Percentiles rank a stretch among this genome's conserved stretches.
These are phyloP conservation scores for Parafenestella ontariensis DNA, from an alignment of 2,329 filamentous ascomycete species.

Conservation along the genomic window DNA sequence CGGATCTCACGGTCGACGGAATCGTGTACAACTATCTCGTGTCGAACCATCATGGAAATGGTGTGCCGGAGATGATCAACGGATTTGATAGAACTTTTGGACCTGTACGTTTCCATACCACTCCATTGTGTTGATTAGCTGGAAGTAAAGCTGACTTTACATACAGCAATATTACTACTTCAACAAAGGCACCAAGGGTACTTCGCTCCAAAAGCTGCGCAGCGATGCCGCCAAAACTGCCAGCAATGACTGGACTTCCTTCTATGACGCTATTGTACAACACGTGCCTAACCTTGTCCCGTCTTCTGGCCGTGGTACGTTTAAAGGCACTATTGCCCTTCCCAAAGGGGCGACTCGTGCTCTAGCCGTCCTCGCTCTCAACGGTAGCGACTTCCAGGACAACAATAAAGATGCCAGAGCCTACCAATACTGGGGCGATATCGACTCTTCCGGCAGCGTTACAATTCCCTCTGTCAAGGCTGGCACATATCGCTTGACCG, in stretches of 20 bases:
- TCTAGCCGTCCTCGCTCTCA: conserved; percentile 63
- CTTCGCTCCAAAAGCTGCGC: conserved; percentile 52
- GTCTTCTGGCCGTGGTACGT: conserved; percentile 59
- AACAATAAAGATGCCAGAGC: conserved; percentile 63
- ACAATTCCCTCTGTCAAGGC: conserved; percentile 62
- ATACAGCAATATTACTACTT: conserved; percentile 65
- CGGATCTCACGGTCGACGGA: conserved; percentile 68
- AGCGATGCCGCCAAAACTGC: conserved; percentile 63
- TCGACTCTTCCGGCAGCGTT: conserved; percentile 57
- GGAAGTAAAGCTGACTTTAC: conserved; percentile 48
- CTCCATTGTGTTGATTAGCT: too few relatives aligned
- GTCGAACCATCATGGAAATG: conserved; percentile 67
- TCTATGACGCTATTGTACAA: conserved; percentile 69
- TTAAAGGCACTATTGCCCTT: conserved; percentile 59
- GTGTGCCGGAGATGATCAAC: conserved; percentile 68
- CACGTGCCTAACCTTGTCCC: conserved; percentile 67
- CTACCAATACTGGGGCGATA: conserved; percentile 67
- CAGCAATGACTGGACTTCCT: conserved; percentile 63
- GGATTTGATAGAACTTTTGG: conserved; percentile 72
- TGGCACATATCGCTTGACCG: conserved; percentile 67
- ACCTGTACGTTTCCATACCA: conserved; percentile 50
- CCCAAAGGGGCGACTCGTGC: conserved; percentile 59
- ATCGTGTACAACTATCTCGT: conserved; percentile 68
- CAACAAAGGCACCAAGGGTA: conserved; percentile 59
- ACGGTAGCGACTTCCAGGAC: conserved; percentile 64